A percentile compares a stretch with the other conserved stretches of the same genome.
Conservation (phyloP, 2,329 filamentous ascomycete species). For the Orbilia oligospora region DNA sequence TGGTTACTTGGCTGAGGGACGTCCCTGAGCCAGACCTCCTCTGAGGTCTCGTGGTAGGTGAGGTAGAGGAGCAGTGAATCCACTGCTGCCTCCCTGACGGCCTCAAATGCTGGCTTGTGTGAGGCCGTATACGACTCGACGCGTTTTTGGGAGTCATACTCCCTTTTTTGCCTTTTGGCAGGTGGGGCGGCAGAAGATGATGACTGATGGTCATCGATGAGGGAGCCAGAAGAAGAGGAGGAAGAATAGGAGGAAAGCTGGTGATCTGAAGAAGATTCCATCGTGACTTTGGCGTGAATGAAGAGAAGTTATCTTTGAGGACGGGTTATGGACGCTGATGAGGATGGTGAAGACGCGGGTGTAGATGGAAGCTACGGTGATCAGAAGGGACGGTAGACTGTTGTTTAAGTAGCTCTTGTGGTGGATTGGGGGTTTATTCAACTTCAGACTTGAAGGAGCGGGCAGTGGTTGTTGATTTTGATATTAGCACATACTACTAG, state of each 20-base stretch:
- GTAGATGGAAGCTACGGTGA: no score
- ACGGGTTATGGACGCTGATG: no score
- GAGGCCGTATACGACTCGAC: neutral
- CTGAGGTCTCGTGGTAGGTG: neutral
- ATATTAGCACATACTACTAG: no score
- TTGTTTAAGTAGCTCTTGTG: no score
- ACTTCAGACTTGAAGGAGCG: no score
- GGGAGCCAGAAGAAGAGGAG: neutral
- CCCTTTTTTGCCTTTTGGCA: neutral
- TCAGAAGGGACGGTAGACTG: no score
- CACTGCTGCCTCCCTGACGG: constrained; percentile 2
- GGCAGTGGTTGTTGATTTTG: no score
- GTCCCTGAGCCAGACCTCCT: constrained; percentile 6
- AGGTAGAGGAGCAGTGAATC: neutral
- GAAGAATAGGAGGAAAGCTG: neutral
- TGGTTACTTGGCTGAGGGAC: neutral
- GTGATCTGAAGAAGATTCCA: neutral
- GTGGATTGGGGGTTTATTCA: no score
- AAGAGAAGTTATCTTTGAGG: no score
- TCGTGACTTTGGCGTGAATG: neutral
- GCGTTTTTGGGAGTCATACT: constrained; percentile 11
- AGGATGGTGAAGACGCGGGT: no score
- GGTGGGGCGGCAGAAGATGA: neutral
- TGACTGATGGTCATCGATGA: neutral
- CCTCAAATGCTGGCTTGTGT: constrained; percentile 2